Conservation (phyloP, 108 stramenopile genomes). For the Fragilaria crotonensis region DNA sequence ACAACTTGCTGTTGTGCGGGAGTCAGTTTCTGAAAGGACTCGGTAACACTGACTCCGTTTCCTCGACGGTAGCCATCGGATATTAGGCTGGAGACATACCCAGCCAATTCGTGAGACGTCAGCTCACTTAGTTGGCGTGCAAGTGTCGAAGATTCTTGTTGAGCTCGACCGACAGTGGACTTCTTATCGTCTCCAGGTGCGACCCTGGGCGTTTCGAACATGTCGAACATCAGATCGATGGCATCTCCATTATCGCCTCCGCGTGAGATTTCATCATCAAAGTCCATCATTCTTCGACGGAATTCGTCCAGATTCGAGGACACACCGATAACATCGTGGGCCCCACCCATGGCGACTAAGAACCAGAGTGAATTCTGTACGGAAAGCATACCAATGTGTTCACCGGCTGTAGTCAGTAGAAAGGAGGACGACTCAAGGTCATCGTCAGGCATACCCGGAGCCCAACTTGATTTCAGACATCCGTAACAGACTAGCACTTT, state of each 20-base stretch:
- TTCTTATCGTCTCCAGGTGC: background rate
- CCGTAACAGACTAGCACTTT: conserved; percentile 62
- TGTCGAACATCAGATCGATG: background rate
- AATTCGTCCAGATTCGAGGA: conserved; percentile 44
- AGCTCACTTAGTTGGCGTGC: conserved; percentile 33
- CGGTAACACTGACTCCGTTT: conserved; percentile 32
- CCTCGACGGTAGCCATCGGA: conserved; percentile 44
- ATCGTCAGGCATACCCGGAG: conserved; percentile 2
- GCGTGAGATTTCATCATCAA: conserved; percentile 3
- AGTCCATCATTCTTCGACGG: background rate
- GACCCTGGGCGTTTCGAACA: conserved; percentile 5
- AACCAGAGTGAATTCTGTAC: conserved; percentile 75
- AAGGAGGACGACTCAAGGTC: conserved; percentile 31
- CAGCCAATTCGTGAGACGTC: conserved; percentile 56
- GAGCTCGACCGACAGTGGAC: conserved; percentile 18
- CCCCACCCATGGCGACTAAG: conserved; percentile 66
- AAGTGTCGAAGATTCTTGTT: conserved; percentile 46
- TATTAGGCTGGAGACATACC: conserved; percentile 68
- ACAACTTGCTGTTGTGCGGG: conserved; percentile 57
- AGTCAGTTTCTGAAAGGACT: conserved; percentile 45
- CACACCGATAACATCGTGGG: conserved; percentile 56
- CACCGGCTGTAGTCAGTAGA: conserved; percentile 52
- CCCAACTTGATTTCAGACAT: conserved; percentile 28
- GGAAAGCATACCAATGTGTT: conserved; percentile 68
- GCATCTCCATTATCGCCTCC: conserved; percentile 5